Conservation (phyloP, 2,329 filamentous ascomycete species). For the Macrophomina tecta region DNA sequence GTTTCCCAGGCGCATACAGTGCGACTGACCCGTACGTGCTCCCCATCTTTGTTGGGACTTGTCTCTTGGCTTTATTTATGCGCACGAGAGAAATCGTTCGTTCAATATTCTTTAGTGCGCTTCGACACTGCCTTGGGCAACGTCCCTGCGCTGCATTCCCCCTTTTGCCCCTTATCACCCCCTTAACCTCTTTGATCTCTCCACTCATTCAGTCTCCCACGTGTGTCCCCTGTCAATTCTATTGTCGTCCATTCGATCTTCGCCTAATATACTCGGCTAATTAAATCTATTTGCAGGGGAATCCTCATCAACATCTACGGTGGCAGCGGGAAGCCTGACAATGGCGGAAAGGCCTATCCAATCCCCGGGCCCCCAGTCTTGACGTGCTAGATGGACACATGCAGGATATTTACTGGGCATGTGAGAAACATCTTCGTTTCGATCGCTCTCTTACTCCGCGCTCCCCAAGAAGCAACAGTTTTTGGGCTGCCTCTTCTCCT, state of each 20-base stretch:
- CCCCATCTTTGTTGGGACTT: background rate
- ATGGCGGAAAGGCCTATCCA: slow-evolving; percentile 32
- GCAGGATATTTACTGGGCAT: too few species aligned
- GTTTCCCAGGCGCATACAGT: slow-evolving; percentile 23
- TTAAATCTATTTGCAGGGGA: slow-evolving; percentile 25
- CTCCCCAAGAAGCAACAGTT: background rate
- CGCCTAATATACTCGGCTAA: background rate
- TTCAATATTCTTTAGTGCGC: slow-evolving; percentile 17
- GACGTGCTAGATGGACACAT: slow-evolving; percentile 29
- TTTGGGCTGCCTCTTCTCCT: background rate
- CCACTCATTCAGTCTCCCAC: background rate
- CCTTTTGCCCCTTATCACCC: slow-evolving; percentile 15
- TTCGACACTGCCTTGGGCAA: background rate
- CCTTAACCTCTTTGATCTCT: background rate
- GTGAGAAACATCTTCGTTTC: background rate
- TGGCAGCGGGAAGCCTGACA: slow-evolving; percentile 30
- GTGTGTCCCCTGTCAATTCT: background rate
- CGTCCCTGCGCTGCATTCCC: background rate
- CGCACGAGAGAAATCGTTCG: background rate
- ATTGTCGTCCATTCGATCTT: background rate
- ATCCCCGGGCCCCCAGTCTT: slow-evolving; percentile 33
- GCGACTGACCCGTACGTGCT: slow-evolving; percentile 21
- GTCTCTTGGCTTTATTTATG: background rate
- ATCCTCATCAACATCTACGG: slow-evolving; percentile 35
- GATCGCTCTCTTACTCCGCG: background rate